A percentile compares a stretch with the other conserved stretches of the same genome.
Conservation (phyloP, 768 basidiomycete species). For the Wakefieldia striispora region DNA sequence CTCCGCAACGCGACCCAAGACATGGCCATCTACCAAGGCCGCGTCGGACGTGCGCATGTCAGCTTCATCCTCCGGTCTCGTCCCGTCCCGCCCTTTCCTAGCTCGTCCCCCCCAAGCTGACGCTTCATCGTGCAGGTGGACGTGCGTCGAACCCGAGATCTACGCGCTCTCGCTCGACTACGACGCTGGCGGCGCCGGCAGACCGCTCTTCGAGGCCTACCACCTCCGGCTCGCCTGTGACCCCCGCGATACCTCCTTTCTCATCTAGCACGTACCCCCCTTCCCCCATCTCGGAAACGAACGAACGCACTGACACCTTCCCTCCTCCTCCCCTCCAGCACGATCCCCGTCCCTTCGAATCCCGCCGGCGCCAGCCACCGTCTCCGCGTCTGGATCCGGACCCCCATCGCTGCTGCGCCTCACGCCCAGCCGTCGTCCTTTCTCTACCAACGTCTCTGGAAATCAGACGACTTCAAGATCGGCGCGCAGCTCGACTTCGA, state of each 20-base stretch:
- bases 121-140: conserved; percentile 39
- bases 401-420: conserved; percentile 23
- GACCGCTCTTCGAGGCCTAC: conserved; percentile 50
- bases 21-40: conserved; percentile 52
- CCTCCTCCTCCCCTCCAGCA: conserved; percentile 41
- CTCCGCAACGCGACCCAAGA: conserved; percentile 42
- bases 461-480: conserved; percentile 59
- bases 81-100: neutral
- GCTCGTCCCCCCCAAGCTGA: neutral
- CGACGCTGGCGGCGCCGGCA: conserved; percentile 61
- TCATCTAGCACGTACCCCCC: conserved; percentile 52
- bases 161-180: conserved; percentile 63
- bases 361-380: conserved; percentile 60
- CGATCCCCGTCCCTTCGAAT: conserved; percentile 51
- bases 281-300: neutral
- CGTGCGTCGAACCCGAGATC: conserved; percentile 37
- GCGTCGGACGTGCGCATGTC: conserved; percentile 55
- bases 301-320: neutral
- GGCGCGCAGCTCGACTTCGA: conserved; percentile 57
- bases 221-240: conserved; percentile 54
- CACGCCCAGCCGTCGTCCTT: conserved; percentile 32
- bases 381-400: conserved; percentile 62
- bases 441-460: conserved; percentile 66
- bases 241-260: conserved; percentile 50
- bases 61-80: conserved; percentile 52